phyloP scores from a whole-genome alignment of 495 filamentous ascomycete species.

The Lasiosphaeria miniovina region DNA sequence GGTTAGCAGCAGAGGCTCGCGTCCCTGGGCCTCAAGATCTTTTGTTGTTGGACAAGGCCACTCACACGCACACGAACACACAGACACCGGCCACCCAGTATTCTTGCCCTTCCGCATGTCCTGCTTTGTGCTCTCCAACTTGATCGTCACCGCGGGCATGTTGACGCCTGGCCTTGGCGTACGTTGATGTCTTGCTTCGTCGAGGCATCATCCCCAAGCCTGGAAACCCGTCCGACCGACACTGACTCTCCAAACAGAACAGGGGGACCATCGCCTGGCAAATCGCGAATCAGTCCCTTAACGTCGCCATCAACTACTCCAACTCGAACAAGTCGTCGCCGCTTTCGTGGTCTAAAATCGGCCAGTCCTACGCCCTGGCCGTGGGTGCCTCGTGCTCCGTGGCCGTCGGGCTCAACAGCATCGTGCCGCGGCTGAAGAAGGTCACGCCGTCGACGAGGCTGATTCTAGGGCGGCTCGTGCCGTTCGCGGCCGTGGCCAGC shows the following conservation, averaged over 20 bases:
- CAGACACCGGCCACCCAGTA: constrained; percentile 88
- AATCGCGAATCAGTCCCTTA: constrained; percentile 93
- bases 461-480: constrained; percentile 78
- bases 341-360: constrained; percentile 72
- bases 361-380: constrained; percentile 86
- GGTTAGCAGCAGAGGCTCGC: constrained; percentile 9
- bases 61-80: constrained; percentile 13
- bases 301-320: constrained; percentile 93
- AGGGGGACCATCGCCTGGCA: constrained; percentile 92
- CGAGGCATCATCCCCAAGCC: too few species aligned
- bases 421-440: constrained; percentile 80
- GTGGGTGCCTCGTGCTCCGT: constrained; percentile 91
- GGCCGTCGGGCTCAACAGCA: constrained; percentile 83
- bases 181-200: constrained; percentile 17
- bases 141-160: constrained; percentile 98
- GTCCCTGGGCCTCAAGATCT: constrained; percentile 6
- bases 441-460: constrained; percentile 69
- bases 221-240: background rate
- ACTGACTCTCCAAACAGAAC: constrained; percentile 49
- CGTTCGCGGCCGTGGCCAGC: constrained; percentile 89
- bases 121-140: constrained; percentile 87
- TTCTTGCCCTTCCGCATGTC: constrained; percentile 97
- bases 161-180: constrained; percentile 79
- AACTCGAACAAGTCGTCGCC: constrained; percentile 97
- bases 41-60: background rate